These are phyloP conservation scores for Cryptococcus neoformans DNA, from an alignment of 1,284 basidiomycete species.

Conservation along the genomic window DNA sequence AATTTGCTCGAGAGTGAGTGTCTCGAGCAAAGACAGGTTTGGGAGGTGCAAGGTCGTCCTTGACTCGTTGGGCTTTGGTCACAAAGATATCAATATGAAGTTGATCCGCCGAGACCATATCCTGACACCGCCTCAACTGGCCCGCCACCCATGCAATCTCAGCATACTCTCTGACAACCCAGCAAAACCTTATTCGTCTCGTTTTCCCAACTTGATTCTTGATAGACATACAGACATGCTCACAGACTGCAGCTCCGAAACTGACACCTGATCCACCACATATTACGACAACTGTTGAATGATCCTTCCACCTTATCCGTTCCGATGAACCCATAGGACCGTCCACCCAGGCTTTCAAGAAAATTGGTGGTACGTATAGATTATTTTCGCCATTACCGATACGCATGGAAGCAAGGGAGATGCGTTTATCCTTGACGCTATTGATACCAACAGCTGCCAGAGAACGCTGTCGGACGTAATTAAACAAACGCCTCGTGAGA, in stretches of 20 bases:
- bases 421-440: constrained; percentile 18
- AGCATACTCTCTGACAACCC: constrained; percentile 81
- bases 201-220: constrained; percentile 57
- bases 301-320: constrained; percentile 63
- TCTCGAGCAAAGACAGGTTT: constrained; percentile 50
- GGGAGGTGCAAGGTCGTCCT: constrained; percentile 52
- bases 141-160: constrained; percentile 80
- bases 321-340: constrained; percentile 75
- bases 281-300: constrained; percentile 66
- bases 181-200: constrained; percentile 69
- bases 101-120: constrained; percentile 58
- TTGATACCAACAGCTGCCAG: constrained; percentile 26
- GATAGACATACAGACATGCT: constrained; percentile 65
- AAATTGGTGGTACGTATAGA: constrained; percentile 32
- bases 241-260: constrained; percentile 69
- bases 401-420: constrained; percentile 26
- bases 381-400: constrained; percentile 34
- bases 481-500: constrained; percentile 72
- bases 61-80: constrained; percentile 53
- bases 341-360: constrained; percentile 64
- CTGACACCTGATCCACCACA: constrained; percentile 77
- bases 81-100: constrained; percentile 79
- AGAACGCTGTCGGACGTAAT: constrained; percentile 52
- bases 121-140: constrained; percentile 63
- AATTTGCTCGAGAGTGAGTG: constrained; percentile 12